Base-by-base conservation (phyloP, 306 rosid species). In the Fagus crenata region DNA sequence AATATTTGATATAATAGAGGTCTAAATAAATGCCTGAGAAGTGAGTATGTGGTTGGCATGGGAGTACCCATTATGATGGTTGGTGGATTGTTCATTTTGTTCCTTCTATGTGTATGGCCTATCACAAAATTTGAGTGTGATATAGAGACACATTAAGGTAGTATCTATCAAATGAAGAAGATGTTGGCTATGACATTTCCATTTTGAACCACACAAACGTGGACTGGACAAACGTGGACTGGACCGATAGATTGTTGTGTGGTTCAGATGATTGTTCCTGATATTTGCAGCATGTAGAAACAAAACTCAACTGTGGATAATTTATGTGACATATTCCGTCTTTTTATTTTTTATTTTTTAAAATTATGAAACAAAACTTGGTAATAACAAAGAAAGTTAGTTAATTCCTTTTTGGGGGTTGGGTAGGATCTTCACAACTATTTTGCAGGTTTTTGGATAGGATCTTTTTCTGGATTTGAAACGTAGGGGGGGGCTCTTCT, bases 41-140 rank as follows among this genome's bases (percentile, higher is more conserved):
- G 81, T 49, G 76, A 89, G 89, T 92, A 35, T 95, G 90, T 92
- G 98, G 98, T 67, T 79, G 61, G 18, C 75, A 77, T 71, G 40
- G 77, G 70, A 54, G 32, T 70, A 32, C 43, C 43, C 77, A 75
- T 76, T 73, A 81, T 71, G 82, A 83, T n/a, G 90, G 89, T 89
- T 77, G 93, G 69, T 84, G 63, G 63, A 22, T 60, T 78, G 78
- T 65, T 67, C 75, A 73, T 81, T 88, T n/a, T 49, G 28, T 14
- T 84, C 82, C 68, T 78, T 15, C 75, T 53, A 0, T 49, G 28
- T 49, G 55, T 53, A 64, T 73, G 33, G 49, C 53, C 86, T 55
- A 68, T 43, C 75, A 75, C 78, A 56, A 72, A 71, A 82, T 85
- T 71, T 73, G 61, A 15, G 17, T 74, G 65, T 41, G 43, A 80